A percentile compares a stretch with the other conserved stretches of the same genome.
Conservation (phyloP, 2,329 filamentous ascomycete genomes). For the Teratosphaeriaceae sp. region DNA sequence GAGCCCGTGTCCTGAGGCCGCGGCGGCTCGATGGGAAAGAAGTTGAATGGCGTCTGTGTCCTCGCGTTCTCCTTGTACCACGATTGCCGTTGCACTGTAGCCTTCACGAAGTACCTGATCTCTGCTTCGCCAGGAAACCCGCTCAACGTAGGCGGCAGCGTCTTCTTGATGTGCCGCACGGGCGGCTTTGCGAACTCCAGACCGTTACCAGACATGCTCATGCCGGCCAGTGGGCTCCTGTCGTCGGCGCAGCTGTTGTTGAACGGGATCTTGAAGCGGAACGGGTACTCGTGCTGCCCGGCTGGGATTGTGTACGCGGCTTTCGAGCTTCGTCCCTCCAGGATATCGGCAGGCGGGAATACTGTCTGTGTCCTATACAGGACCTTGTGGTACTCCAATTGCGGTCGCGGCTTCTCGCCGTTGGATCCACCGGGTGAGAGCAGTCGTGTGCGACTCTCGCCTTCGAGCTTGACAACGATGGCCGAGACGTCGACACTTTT, state of each 20-base stretch:
- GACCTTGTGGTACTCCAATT: constrained; percentile 53
- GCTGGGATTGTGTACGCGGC: constrained; percentile 54
- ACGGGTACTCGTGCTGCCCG: constrained; percentile 69
- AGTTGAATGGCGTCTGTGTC: constrained; percentile 60
- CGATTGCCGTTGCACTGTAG: constrained; percentile 82
- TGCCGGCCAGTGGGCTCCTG: constrained; percentile 32
- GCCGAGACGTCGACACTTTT: constrained; percentile 41
- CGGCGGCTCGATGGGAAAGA: constrained; percentile 88
- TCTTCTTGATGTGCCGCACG: constrained; percentile 68
- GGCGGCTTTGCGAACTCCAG: constrained; percentile 41
- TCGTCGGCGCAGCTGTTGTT: constrained; percentile 62
- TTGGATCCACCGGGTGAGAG: constrained; percentile 33
- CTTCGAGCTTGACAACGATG: constrained; percentile 77
- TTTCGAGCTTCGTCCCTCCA: constrained; percentile 28
- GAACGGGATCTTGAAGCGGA: constrained; percentile 65
- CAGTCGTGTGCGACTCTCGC: constrained; percentile 65
- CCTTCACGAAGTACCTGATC: constrained; percentile 91
- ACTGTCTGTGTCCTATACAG: constrained; percentile 62
- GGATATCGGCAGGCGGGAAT: constrained; percentile 54
- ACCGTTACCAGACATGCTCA: constrained; percentile 39
- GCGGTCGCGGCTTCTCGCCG: constrained; percentile 38
- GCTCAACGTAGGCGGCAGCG: constrained; percentile 81
- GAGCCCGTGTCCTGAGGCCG: constrained; percentile 59
- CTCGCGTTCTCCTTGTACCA: constrained; percentile 88
- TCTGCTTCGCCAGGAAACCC: constrained; percentile 82